phyloP scores from a whole-genome alignment of 108 stramenopile genomes.

The Conticribra weissflogii region DNA sequence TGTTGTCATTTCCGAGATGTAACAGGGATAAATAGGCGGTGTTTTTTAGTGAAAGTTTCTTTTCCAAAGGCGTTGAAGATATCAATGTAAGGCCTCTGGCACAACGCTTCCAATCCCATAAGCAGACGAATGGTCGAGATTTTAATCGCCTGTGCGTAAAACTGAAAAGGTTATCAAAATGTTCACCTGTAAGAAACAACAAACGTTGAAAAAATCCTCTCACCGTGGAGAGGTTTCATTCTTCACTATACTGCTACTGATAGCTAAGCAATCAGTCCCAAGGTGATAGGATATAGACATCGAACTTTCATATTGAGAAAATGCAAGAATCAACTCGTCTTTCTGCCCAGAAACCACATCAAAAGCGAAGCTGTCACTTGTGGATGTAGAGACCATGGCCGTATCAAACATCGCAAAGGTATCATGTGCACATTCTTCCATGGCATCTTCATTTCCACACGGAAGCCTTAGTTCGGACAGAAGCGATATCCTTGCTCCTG shows the following conservation, averaged over 20 bases:
- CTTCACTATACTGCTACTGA: slow-evolving; percentile 27
- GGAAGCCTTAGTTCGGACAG: slow-evolving; percentile 42
- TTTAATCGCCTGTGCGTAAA: neutral
- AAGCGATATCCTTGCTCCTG: slow-evolving; percentile 15
- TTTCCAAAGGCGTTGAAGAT: neutral
- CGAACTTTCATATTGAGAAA: slow-evolving; percentile 19
- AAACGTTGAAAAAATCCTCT: too few relatives aligned
- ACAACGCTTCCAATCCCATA: slow-evolving; percentile 53
- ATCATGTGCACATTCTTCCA: slow-evolving; percentile 24
- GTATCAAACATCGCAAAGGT: slow-evolving; percentile 16
- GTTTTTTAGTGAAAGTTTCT: too few relatives aligned
- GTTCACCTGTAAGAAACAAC: neutral
- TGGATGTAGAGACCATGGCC: too few relatives aligned
- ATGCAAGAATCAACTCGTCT: neutral
- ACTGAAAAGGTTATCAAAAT: neutral
- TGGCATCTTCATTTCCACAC: slow-evolving; percentile 16
- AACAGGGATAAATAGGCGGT: slow-evolving; percentile 33
- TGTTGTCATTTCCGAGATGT: slow-evolving; percentile 28
- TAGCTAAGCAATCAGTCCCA: slow-evolving; percentile 29
- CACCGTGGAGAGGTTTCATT: neutral
- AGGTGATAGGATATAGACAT: slow-evolving; percentile 36
- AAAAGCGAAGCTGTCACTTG: neutral
- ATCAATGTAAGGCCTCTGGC: slow-evolving; percentile 25
- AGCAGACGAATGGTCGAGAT: slow-evolving; percentile 26
- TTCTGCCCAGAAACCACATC: neutral